Evolutionary conservation across 1,284 basidiomycete genomes (phyloP), one percentile per base, ranked within the genome.

Genomic region (Melampsora americana): DNA sequence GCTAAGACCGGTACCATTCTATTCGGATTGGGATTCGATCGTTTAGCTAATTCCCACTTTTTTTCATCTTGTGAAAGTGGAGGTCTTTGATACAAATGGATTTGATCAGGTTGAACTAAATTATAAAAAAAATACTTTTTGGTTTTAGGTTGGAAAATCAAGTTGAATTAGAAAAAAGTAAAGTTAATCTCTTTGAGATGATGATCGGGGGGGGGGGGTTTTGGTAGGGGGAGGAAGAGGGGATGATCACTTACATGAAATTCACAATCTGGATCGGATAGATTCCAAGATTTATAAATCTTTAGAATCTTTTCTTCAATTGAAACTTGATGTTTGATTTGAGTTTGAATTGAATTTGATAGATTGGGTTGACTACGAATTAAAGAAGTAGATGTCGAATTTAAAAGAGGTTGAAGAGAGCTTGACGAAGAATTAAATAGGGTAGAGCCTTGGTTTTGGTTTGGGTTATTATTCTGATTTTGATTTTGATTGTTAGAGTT

Each of bases 51-150:
- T 28, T 42, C 30, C 71, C 71, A 73, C 39, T 48, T 18, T 23
- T 26, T 44, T 66, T 73, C 71, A 59, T 73, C 62, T 18, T n/a
- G 64, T 20, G 62, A 46, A 3, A 73, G n/a, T 9, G 46, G 64
- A 62, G 46, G 71, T 66, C 39, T 73, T 30, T 50, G 62, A 60
- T 73, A 73, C 11, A 73, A 39, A 46, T 73, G 71, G 4, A 73
- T 50, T 73, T 66, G 64, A 23, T 73, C 64, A 7, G 71, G 64
- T 56, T 60, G 62, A n/a, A 73, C 71, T 18, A 73, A 30, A 48
- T 73, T 73, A 28, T 73, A 73, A 28, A 73, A 73, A 61, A 66
- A 73, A 50, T 56, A 73, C 71, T 73, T n/a, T n/a, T n/a, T n/a
- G n/a, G n/a, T n/a, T n/a, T n/a, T n/a, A n/a, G n/a, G n/a, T n/a